phyloP scores from a whole-genome alignment of 1,284 basidiomycete species.

The Pseudozyma sp. region DNA sequence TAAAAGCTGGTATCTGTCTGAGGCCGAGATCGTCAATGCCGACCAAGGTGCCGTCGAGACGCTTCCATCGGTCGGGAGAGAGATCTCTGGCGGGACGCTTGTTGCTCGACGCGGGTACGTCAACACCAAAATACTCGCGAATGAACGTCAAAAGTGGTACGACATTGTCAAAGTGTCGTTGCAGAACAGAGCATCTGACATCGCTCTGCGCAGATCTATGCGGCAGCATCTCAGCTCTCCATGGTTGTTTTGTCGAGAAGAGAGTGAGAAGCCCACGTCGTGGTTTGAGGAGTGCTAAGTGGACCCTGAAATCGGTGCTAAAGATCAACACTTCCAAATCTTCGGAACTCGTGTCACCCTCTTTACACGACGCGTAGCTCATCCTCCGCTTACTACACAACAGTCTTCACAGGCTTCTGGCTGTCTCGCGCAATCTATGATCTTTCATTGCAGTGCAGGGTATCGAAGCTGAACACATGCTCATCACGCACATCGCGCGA shows the following conservation, averaged over 20 bases:
- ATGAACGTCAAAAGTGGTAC: slow-evolving; percentile 21
- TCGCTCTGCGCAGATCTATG: neutral
- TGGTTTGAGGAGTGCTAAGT: neutral
- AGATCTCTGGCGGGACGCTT: slow-evolving; percentile 6
- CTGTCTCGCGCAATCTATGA: neutral
- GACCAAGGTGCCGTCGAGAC: slow-evolving; percentile 16
- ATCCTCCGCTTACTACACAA: neutral
- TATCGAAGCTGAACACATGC: slow-evolving; percentile 3
- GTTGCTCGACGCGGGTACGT: slow-evolving; percentile 17
- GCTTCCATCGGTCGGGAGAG: slow-evolving; percentile 24
- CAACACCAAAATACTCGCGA: slow-evolving; percentile 22
- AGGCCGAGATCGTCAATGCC: neutral
- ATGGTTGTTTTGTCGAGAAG: slow-evolving; percentile 2
- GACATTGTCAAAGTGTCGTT: slow-evolving; percentile 25
- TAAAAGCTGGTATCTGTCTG: too few species aligned
- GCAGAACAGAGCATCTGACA: slow-evolving; percentile 19
- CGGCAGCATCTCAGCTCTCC: slow-evolving; percentile 6
- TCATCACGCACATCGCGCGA: slow-evolving; percentile 21
- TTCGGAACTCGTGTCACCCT: neutral
- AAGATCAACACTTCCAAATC: slow-evolving; percentile 16
- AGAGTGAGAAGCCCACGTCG: neutral
- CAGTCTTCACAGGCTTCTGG: neutral
- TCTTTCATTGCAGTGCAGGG: slow-evolving; percentile 7
- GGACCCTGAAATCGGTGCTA: too few species aligned
- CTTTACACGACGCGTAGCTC: slow-evolving; percentile 11